Evolutionary conservation across 2,329 filamentous ascomycete species (phyloP), one percentile per base, ranked within the genome.

Genomic region (Curvularia lunata): DNA sequence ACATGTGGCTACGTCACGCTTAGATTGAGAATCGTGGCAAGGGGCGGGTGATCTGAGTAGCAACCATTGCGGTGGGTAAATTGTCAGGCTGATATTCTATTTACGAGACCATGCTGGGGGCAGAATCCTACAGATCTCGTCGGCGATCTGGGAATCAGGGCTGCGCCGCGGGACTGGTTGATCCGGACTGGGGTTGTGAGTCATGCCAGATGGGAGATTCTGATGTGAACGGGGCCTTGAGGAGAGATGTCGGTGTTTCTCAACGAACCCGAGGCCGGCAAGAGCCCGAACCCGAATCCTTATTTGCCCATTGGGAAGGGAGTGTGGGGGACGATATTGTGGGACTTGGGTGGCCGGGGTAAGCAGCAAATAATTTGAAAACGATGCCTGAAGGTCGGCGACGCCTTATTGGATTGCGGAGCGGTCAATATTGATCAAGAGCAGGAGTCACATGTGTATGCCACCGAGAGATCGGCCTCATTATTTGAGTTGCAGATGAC

Each of bases 341-440:
- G 43, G 43, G 28, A 30, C n/a, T 5, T 30, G 43, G 19, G 43
- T 16, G 27, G 13, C 5, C 18, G 40, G 19, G 19, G 52, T 40
- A 27, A 16, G 46, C 37, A 19, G 46, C 37, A 9, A 28, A 13
- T 34, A 2, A 57, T 54, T 54, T 54, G 54, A 51, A 54, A 53
- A 57, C 34, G 23, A 54, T 48, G 54, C 43, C 45, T 57, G 50
- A 40, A 46, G 32, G 49, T 54, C 54, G 54, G 54, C 54, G 54
- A 57, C 23, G 50, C 37, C 32, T 47, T 53, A 42, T 41, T 56
- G 42, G 8, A 37, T 40, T 25, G 34, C 21, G 54, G 32, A 41
- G 38, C 48, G 42, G 48, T 41, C 54, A 23, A 38, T n/a, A 53
- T 53, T 48, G 34, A 43, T 28, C 50, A 53, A 43, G 43, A 45